Conservation (phyloP, 192 early-diverging fungal genomes). For the Coemansia sp. region DNA sequence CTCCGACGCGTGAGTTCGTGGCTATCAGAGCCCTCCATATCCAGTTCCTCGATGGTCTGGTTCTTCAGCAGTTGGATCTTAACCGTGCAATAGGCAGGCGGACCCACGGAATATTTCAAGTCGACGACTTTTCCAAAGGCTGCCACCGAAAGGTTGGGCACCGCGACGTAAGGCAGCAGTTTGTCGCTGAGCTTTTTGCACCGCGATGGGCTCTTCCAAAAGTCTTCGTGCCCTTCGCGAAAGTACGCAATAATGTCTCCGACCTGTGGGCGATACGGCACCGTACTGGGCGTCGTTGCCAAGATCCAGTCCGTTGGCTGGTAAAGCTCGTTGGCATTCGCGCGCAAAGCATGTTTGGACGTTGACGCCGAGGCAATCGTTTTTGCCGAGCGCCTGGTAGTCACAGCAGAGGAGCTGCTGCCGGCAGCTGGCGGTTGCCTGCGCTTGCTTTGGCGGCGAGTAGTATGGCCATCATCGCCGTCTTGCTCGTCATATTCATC, state of each 20-base stretch:
- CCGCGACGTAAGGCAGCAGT: constrained; percentile 49
- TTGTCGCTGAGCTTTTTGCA: constrained; percentile 45
- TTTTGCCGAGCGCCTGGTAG: neutral
- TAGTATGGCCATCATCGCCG: neutral
- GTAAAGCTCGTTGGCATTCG: constrained; percentile 7
- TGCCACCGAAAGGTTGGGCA: constrained; percentile 49
- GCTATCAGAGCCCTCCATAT: constrained; percentile 38
- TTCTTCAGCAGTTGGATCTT: constrained; percentile 49
- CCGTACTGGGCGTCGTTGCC: constrained; percentile 35
- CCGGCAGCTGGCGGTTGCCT: neutral
- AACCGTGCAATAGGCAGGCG: constrained; percentile 64
- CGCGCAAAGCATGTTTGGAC: neutral
- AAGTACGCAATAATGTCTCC: constrained; percentile 61
- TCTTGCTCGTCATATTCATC: constrained; percentile 1
- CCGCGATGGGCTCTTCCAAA: constrained; percentile 47
- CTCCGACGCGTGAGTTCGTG: constrained; percentile 23
- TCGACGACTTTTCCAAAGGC: constrained; percentile 60
- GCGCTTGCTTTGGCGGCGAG: constrained; percentile 12
- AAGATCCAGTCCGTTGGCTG: constrained; percentile 58
- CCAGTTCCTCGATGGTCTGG: constrained; percentile 52
- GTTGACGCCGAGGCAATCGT: constrained; percentile 5
- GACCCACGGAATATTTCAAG: constrained; percentile 65
- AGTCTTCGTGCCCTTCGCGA: constrained; percentile 60
- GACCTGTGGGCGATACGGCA: constrained; percentile 65
- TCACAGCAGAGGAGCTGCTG: constrained; percentile 4